Evolutionary conservation across 106 monocot species (phyloP).

Genomic region (Posidonia australis): DNA sequence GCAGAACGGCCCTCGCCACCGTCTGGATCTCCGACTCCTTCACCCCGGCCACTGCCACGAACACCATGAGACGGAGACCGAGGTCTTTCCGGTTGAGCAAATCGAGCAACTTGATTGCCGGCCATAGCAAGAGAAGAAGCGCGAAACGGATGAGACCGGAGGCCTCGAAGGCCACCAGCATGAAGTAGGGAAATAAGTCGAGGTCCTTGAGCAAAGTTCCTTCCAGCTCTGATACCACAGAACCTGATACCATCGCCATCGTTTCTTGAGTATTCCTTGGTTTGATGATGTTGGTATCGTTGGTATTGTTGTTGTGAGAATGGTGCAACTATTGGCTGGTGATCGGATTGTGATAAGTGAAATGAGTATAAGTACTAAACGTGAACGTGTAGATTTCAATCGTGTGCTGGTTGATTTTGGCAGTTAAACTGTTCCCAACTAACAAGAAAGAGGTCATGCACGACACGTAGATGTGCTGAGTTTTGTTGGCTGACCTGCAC

Average conservation of each 20-base stretch:
- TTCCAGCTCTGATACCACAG: conserved; percentile 55
- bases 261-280: background rate
- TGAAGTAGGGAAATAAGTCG: conserved; percentile 88
- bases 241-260: background rate
- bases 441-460: background rate
- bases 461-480: background rate
- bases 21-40: conserved; percentile 51
- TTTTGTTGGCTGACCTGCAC: conserved; percentile 1
- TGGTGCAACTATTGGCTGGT: too few species aligned
- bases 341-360: too few species aligned
- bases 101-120: conserved; percentile 22
- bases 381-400: too few species aligned
- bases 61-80: conserved; percentile 34
- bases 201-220: conserved; percentile 45
- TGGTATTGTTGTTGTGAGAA: too few species aligned
- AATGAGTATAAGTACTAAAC: too few species aligned
- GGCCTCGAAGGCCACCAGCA: conserved; percentile 82
- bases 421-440: conserved; percentile 5
- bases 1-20: conserved; percentile 72
- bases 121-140: conserved; percentile 50
- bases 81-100: conserved; percentile 1
- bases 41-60: conserved; percentile 50
- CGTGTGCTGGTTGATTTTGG: background rate
- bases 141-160: conserved; percentile 67
- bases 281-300: background rate